phyloP scores from a whole-genome alignment of 169 alveolate species.

The Cryptosporidium viatorum region DNA sequence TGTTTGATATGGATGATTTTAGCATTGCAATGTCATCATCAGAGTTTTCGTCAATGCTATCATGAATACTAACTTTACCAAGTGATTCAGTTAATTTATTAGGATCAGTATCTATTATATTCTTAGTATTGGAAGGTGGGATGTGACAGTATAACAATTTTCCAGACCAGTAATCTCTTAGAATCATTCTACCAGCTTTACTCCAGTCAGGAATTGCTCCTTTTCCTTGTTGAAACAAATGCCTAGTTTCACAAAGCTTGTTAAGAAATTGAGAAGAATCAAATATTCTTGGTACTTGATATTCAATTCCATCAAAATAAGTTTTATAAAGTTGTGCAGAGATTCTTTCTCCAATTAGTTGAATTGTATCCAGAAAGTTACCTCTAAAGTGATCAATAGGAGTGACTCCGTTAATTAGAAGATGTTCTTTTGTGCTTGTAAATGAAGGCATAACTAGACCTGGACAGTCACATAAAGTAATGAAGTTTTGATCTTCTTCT shows the following conservation, averaged over 20 bases:
- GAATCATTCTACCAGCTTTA: constrained; percentile 93
- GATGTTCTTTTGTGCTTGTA: constrained; percentile 94
- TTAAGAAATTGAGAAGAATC: constrained; percentile 80
- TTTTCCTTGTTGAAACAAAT: constrained; percentile 88
- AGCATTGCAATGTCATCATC: constrained; percentile 13
- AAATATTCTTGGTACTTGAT: constrained; percentile 70
- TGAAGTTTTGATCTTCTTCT: constrained; percentile 41
- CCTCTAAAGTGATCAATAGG: constrained; percentile 96
- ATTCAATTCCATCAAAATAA: constrained; percentile 69
- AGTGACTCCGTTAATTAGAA: constrained; percentile 95
- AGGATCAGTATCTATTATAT: constrained; percentile 78
- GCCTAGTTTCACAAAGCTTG: constrained; percentile 85
- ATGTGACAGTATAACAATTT: constrained; percentile 87
- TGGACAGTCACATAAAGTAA: constrained; percentile 96
- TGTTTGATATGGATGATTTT: background rate
- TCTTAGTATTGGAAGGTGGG: constrained; percentile 84
- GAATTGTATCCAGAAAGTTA: constrained; percentile 91
- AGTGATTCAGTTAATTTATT: constrained; percentile 76
- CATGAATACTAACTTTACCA: background rate
- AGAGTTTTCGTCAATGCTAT: background rate
- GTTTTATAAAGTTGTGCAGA: constrained; percentile 88
- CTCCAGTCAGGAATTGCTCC: constrained; percentile 96
- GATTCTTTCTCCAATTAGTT: constrained; percentile 92
- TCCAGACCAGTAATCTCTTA: constrained; percentile 95
- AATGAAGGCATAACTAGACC: constrained; percentile 98